Evolutionary conservation across 805 yeast genomes (phyloP).

Genomic region (Ogataea methylovora): DNA sequence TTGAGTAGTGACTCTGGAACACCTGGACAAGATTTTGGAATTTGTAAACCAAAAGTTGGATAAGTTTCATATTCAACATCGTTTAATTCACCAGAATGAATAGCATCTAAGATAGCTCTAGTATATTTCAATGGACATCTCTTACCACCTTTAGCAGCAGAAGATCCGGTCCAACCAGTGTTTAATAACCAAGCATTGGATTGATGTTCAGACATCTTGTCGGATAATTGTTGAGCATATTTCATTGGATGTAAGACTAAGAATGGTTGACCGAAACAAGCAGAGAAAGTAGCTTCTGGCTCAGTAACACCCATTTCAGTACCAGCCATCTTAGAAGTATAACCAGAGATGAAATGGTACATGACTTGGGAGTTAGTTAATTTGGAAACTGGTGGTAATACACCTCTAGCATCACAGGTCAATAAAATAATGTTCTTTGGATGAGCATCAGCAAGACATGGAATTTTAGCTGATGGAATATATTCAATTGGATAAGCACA

Average conservation of each 20-base stretch:
- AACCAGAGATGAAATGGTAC: conserved; percentile 98
- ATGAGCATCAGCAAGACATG: conserved; percentile 84
- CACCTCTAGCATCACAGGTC: conserved; percentile 98
- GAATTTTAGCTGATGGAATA: conserved; percentile 93
- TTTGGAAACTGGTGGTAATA: conserved; percentile 93
- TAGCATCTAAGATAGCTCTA: conserved; percentile 90
- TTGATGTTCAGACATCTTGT: conserved; percentile 81
- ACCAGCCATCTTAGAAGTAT: conserved; percentile 99
- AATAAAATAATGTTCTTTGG: conserved; percentile 88
- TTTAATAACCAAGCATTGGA: conserved; percentile 95
- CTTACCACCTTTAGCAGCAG: conserved; percentile 89
- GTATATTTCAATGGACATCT: conserved; percentile 97
- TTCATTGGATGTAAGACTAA: conserved; percentile 96
- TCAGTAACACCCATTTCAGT: conserved; percentile 98
- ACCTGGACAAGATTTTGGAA: conserved; percentile 74
- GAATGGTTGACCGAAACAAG: conserved; percentile 99
- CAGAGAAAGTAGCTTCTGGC: conserved; percentile 96
- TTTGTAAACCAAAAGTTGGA: conserved; percentile 79
- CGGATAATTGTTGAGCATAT: conserved; percentile 92
- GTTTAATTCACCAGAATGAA: conserved; percentile 83
- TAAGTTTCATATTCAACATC: conserved; percentile 75
- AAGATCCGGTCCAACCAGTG: conserved; percentile 98
- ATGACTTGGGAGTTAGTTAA: conserved; percentile 92
- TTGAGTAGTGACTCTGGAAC: conserved; percentile 83
- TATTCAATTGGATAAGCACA: conserved; percentile 97